Base-by-base conservation (phyloP, 805 yeast genomes). In the Ogataea glucozyma region DNA sequence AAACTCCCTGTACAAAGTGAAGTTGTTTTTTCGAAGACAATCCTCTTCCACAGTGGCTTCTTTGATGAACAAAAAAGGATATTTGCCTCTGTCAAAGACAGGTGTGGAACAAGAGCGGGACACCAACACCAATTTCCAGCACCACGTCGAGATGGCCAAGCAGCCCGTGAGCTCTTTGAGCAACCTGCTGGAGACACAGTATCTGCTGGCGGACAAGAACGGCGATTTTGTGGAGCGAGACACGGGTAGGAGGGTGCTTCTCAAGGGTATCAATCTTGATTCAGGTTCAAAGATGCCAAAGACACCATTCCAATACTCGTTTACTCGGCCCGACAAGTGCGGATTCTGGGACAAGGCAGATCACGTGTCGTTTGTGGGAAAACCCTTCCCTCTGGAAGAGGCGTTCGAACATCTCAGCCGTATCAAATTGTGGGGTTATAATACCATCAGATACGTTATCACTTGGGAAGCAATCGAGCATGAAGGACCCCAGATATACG, bases 381-480 rank as follows among this genome's bases (percentile, higher is more conserved):
- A 88, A 40, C 97, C 97, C 0, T 84, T 87, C 55, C 83, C 90
- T 0, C 54, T 89, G 10, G 79, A 72, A 2, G 90, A 87, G 18
- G 90, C 93, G 0, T 79, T 71, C 43, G 66, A 55, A 27, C 97
- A 90, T 60, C 68, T 90, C 31, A 67, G 62, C 9, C 70, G 95
- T 44, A 77, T 90, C 58, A 86, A 83, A 58, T 70, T 80, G 6
- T 77, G 90, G 78, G 97, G 97, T 1, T 88, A 76, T 63, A 90
- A 89, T 59, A 74, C 84, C 3, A 73, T 90, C 16, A 67, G 97
- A 43, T 85, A 81, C 59, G 67, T 88, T 14, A 69, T 86, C 38
- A 84, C 95, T 1, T 90, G 97, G 97, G 97, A 90, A 61, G 91
- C 97, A 0, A 56, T 90, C 7, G 97, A 90, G 61, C 97, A 90